phyloP scores from a whole-genome alignment of 495 filamentous ascomycete genomes.

The Trichoderma reesei region DNA sequence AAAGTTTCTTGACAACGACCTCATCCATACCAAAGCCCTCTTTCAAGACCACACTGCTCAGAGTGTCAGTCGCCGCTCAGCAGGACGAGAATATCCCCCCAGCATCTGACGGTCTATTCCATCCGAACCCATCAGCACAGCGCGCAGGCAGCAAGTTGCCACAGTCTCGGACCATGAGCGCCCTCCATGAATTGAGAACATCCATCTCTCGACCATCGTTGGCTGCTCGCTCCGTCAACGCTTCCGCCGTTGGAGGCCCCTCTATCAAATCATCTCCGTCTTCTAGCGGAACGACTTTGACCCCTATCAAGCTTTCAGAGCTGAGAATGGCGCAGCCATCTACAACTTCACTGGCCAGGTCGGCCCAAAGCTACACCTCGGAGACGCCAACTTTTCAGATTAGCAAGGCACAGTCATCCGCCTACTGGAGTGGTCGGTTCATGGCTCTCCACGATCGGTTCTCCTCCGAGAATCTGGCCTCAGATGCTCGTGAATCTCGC shows the following conservation, averaged over 20 bases:
- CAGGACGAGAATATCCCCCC: constrained; percentile 12
- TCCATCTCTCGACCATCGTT: constrained; percentile 29
- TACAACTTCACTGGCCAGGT: constrained; percentile 11
- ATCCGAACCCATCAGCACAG: not conserved
- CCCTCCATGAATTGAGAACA: constrained; percentile 28
- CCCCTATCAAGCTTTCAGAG: not conserved
- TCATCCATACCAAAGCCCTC: not conserved
- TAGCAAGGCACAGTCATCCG: constrained; percentile 21
- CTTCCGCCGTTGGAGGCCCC: not conserved
- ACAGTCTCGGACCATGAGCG: constrained; percentile 29
- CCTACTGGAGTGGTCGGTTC: constrained; percentile 51
- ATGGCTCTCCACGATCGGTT: constrained; percentile 42
- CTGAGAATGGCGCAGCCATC: not conserved
- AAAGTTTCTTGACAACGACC: not conserved
- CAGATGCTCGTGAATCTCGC: constrained; percentile 22
- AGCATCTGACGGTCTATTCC: not conserved
- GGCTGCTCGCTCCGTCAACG: constrained; percentile 8
- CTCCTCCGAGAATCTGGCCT: constrained; percentile 30
- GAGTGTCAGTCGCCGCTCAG: not conserved
- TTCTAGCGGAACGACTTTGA: not conserved
- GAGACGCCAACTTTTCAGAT: constrained; percentile 12
- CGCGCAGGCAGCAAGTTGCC: constrained; percentile 14
- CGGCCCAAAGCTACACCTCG: constrained; percentile 2
- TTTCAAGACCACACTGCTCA: not conserved
- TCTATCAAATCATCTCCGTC: constrained; percentile 14